Base-by-base conservation (phyloP, 257 asterid genomes). In the Solanum peruvianum region DNA sequence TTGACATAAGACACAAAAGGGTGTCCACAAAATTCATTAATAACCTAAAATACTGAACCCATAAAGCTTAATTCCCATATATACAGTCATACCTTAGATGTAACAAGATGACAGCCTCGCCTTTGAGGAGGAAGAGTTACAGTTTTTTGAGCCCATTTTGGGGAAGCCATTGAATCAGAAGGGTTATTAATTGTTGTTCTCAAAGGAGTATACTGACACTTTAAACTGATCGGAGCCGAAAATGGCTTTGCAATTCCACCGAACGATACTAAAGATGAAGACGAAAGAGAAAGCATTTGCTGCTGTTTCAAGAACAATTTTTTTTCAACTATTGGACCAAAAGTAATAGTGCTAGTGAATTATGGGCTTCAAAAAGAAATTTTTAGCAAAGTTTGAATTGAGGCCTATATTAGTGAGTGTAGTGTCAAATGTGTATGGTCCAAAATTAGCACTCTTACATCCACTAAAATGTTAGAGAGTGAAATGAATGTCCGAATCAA, bases 81-180 rank as follows among this genome's bases (percentile, higher is more conserved):
- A 52, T 11, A 52, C 0, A 15, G 16, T 2, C 60, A 31, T 16
- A 94, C 99, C 98, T 92, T 93, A 78, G 96, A 91, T 56, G 99
- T 94, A 88, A 97, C 86, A 85, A 94, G 98, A 87, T 97, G 98
- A 88, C 99, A 97, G 15, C 84, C 84, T 71, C 99, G 98, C 83
- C 91, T 90, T 87, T 93, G 98, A 3, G 96, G 92, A 29, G 99
- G 96, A 83, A 96, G 75, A n/a, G 93, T 90, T 18, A 96, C 56
- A n/a, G 93, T 94, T 89, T 93, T 96, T 92, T 96, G 99, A 35
- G 95, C 95, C 99, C 99, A 96, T 88, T 94, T 94, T 39, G 99
- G 97, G 41, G 87, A 78, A 69, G 92, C 93, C 93, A 90, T 89
- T 23, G 88, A 87, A 12, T 64, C 77, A 33, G 88, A 64, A 16